phyloP scores from a whole-genome alignment of 306 rosid species.

The Gastrolobium villosum region DNA sequence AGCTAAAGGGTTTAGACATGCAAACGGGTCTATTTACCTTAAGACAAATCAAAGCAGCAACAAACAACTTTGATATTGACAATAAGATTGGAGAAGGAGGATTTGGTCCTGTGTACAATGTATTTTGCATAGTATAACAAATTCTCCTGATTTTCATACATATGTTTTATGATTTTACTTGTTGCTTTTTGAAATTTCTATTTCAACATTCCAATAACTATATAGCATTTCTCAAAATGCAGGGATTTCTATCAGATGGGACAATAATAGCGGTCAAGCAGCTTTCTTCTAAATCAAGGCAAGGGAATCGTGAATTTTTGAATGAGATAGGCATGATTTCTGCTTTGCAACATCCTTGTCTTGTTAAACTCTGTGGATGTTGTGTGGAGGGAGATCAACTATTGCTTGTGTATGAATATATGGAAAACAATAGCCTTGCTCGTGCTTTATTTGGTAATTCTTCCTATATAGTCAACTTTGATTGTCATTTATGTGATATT shows the following conservation, averaged over 20 bases:
- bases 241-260: conserved; percentile 65
- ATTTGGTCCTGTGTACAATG: conserved; percentile 78
- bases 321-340: conserved; percentile 77
- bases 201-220: background rate
- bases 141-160: background rate
- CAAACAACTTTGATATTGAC: conserved; percentile 60
- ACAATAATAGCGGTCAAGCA: conserved; percentile 67
- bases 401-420: conserved; percentile 63
- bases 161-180: background rate
- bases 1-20: conserved; percentile 55
- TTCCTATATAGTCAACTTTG: background rate
- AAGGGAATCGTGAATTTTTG: conserved; percentile 73
- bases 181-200: background rate
- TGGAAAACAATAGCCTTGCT: conserved; percentile 72
- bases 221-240: conserved; percentile 28
- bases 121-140: conserved; percentile 19
- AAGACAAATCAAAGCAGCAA: conserved; percentile 67
- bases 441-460: conserved; percentile 66
- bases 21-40: conserved; percentile 58
- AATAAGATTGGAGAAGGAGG: conserved; percentile 87
- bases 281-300: conserved; percentile 67
- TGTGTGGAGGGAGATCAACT: conserved; percentile 68
- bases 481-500: background rate
- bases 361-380: conserved; percentile 72
- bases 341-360: conserved; percentile 65